phyloP scores from a whole-genome alignment of 305 asterid species.

The Withania somnifera region DNA sequence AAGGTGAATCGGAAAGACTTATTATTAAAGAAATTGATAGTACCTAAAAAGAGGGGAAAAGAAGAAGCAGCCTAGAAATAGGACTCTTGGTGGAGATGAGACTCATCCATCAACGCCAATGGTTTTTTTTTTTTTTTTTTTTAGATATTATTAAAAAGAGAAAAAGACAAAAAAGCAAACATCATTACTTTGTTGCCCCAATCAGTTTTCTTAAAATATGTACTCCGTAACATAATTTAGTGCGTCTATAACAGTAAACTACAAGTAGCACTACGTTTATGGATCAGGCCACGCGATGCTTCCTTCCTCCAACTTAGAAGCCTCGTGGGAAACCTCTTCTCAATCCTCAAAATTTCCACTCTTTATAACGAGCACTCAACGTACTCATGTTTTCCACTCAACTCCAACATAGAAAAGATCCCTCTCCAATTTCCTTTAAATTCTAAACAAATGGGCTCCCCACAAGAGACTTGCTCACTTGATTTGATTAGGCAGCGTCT shows the following conservation, averaged over 20 bases:
- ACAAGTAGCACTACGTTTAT: neutral
- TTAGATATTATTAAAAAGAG: no score
- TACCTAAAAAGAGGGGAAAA: no score
- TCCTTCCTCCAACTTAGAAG: conserved; percentile 6
- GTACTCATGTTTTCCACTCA: conserved; percentile 10
- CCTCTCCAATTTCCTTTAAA: neutral
- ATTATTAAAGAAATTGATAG: no score
- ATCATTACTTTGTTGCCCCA: no score
- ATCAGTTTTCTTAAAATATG: no score
- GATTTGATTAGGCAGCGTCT: conserved; percentile 5
- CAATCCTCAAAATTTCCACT: neutral
- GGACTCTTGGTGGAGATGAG: no score
- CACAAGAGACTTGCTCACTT: conserved; percentile 1
- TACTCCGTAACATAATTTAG: neutral
- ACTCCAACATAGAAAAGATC: neutral
- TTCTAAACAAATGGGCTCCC: neutral
- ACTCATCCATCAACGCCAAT: no score
- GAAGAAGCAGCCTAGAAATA: no score
- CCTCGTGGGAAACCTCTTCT: neutral
- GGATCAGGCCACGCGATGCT: neutral
- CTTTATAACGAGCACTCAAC: neutral
- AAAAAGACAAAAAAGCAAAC: no score
- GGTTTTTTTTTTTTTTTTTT: no score
- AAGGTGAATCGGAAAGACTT: no score
- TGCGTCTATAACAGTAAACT: neutral